Base-by-base conservation (phyloP, 2,329 filamentous ascomycete species). In the Fusarium mundagurra region DNA sequence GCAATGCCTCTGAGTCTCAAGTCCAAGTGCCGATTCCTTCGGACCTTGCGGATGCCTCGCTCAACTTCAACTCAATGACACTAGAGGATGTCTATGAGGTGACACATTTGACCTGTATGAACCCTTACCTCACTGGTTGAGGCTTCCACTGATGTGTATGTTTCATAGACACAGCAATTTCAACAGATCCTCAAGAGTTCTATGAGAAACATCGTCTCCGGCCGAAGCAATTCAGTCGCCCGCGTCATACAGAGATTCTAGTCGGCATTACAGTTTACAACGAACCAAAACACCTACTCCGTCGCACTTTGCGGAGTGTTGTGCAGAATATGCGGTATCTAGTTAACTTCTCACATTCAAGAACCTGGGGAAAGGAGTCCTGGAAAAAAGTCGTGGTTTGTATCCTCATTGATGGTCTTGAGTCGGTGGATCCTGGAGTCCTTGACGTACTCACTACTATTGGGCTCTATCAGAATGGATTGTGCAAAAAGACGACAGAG, bases 181-280 rank as follows among this genome's bases (percentile, higher is more conserved):
- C 39, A n/a, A 34, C 54, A 22, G 54, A 58, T 1, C 27, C 54
- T 6, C 54, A 57, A 20, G 0, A 24, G 17, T 57, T 57, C 17
- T 5, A 9, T 2, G 6, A 57, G 8, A 43, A 12, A 6, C 17
- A 57, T 10, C 2, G 1, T 1, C 12, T 57, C 3, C 38, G 27
- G 1, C 38, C 38, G 4, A 43, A 14, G 17, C 29, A 1, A 14
- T 33, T 43, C 4, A 14, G 2, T 3, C 1, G 2, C 6, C 22
- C 54, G 0, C 38, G 27, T 2, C 6, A 98, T 12, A 38, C 95
- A 6, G 96, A 98, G 85, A 87, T 98, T 74, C 89, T 98, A 69
- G 98, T 98, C 82, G 96, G 96, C 79, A 94, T 98, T 78, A 98
- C 96, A 67, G 98, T 98, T 87, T 98, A 98, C 87, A 98, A 98